Base-by-base conservation (phyloP, 1,139 yeast genomes). In the Sugiyamaella novakii region DNA sequence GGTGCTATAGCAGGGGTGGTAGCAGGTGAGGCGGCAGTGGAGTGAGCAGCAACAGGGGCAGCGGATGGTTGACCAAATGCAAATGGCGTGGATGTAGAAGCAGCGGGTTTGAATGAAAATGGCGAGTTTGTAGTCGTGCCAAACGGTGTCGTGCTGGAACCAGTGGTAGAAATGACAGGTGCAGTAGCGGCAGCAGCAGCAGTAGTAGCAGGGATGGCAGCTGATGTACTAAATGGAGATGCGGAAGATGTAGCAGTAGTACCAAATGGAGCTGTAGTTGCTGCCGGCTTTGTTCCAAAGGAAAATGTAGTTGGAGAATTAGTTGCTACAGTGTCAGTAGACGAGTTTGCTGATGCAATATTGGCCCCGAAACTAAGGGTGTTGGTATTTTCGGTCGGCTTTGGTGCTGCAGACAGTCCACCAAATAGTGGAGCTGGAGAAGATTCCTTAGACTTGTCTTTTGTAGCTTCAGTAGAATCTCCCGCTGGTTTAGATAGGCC, bases 11-110 rank as follows among this genome's bases (percentile, higher is more conserved):
- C 8, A 22, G 25, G 5, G 25, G 5, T 22, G 25, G 25, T 6
- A 22, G 25, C 8, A 22, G 25, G 25, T 22, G n/a, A n/a, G n/a
- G n/a, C n/a, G n/a, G n/a, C n/a, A n/a, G n/a, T 21, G n/a, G 44
- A 11, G 10, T 31, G n/a, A n/a, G 31, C n/a, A 11, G n/a, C 29
- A 14, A 17, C 41, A 19, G 44, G 34, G 12, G 43, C 30, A 11
- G 40, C 18, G 14, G 46, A 33, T 35, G 44, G 21, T 12, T 30
- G n/a, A 15, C 46, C 53, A 33, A 43, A 50, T 17, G 48, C 14
- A 27, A 50, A 47, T 24, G 51, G 41, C 12, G 27, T 34, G 18
- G 50, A 11, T 18, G 40, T 5, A 21, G 34, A 12, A 19, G 14
- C 30, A 27, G 27, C 15, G 19, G 18, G 4, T 22, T n/a, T n/a